Percentiles rank a stretch among this genome's conserved stretches.
phyloP scores from a whole-genome alignment of 768 basidiomycete genomes.

The Cubamyces sp. region DNA sequence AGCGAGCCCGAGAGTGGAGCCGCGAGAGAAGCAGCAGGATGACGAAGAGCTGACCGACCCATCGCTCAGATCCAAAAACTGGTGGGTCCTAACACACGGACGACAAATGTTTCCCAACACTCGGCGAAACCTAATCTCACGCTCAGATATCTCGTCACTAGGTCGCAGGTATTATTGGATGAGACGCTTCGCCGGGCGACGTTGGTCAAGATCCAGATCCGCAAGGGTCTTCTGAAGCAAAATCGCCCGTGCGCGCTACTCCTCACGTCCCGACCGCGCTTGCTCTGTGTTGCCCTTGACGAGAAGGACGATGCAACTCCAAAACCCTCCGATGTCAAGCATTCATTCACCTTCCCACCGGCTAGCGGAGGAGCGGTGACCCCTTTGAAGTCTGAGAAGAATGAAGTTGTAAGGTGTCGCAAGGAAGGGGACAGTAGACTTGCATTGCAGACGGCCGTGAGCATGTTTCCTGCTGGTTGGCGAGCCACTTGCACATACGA shows the following conservation, averaged over 20 bases:
- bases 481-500: background rate
- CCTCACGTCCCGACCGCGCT: conserved; percentile 11
- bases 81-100: background rate
- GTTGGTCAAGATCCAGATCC: background rate
- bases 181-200: conserved; percentile 11
- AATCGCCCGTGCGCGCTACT: conserved; percentile 11
- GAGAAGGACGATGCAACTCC: background rate
- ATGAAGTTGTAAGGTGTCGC: background rate
- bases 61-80: conserved; percentile 4
- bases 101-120: background rate
- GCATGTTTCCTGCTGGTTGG: background rate
- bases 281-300: conserved; percentile 9
- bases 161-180: conserved; percentile 8
- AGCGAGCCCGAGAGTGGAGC: background rate
- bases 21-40: background rate
- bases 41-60: conserved; percentile 7
- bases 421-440: background rate
- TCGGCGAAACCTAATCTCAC: background rate
- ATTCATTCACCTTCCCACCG: background rate
- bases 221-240: conserved; percentile 18
- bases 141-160: background rate
- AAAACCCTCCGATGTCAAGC: conserved; percentile 9
- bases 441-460: background rate
- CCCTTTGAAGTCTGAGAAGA: background rate
- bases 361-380: background rate